These are phyloP conservation scores for Aspergillus biplanus DNA, from an alignment of 495 filamentous ascomycete species.

Conservation along the genomic window DNA sequence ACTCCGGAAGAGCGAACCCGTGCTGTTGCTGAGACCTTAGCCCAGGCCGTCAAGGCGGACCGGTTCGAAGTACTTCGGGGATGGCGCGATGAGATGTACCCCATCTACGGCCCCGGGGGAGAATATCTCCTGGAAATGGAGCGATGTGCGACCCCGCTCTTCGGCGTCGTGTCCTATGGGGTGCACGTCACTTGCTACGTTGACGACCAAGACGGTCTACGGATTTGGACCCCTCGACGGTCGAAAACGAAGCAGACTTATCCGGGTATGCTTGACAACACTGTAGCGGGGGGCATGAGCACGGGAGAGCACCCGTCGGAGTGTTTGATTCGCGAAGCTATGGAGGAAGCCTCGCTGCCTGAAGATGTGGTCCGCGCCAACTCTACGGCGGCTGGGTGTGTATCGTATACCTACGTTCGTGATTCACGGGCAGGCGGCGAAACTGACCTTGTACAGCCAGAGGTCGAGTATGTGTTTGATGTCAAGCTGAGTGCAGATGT, in stretches of 20 bases:
- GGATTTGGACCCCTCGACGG: constrained; percentile 83
- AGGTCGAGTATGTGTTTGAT: constrained; percentile 92
- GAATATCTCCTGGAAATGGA: constrained; percentile 78
- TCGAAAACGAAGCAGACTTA: constrained; percentile 81
- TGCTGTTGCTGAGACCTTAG: constrained; percentile 60
- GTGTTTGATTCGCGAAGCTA: constrained; percentile 80
- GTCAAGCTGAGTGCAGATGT: constrained; percentile 73
- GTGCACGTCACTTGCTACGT: constrained; percentile 86
- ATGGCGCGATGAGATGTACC: constrained; percentile 90
- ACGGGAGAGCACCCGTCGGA: constrained; percentile 76
- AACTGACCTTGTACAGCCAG: constrained; percentile 83
- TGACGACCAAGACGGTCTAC: constrained; percentile 60
- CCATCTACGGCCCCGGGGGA: constrained; percentile 69
- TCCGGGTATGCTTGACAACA: constrained; percentile 88
- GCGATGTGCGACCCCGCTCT: constrained; percentile 74
- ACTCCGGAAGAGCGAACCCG: constrained; percentile 61
- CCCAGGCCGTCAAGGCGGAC: constrained; percentile 62
- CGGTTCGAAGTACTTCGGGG: constrained; percentile 75
- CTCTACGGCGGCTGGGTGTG: constrained; percentile 63
- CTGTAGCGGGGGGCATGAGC: constrained; percentile 87
- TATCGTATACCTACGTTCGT: constrained; percentile 86
- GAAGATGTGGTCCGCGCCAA: constrained; percentile 65
- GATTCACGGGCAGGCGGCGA: constrained; percentile 82
- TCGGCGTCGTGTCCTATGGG: constrained; percentile 86
- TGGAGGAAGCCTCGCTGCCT: constrained; percentile 87